phyloP scores from a whole-genome alignment of 1,284 basidiomycete genomes.

The Moesziomyces parantarcticus region DNA sequence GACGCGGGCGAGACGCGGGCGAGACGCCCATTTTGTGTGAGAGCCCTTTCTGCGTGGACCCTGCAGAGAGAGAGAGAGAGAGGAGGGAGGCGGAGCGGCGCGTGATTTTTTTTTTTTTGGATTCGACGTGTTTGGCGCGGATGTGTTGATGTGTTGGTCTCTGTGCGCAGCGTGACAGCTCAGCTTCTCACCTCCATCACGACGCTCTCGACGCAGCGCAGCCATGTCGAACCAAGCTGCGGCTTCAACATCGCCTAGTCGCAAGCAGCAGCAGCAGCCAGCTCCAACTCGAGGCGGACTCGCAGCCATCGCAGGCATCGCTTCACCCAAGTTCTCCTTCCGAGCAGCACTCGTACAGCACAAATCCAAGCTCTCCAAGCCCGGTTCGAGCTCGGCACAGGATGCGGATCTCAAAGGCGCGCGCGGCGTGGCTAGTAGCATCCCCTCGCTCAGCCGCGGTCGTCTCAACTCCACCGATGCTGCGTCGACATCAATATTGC shows the following conservation, averaged over 20 bases:
- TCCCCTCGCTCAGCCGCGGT: slow-evolving; percentile 20
- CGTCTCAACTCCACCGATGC: slow-evolving; percentile 23
- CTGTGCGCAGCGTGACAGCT: slow-evolving; percentile 1
- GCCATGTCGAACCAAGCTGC: slow-evolving; percentile 19
- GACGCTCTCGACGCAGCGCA: slow-evolving; percentile 1
- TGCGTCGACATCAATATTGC: slow-evolving; percentile 6
- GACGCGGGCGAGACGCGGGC: too few relatives aligned
- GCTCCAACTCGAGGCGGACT: not conserved
- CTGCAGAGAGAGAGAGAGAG: too few relatives aligned
- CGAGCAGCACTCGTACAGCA: slow-evolving; percentile 30
- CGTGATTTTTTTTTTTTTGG: slow-evolving; percentile 5
- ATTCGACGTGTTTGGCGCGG: slow-evolving; percentile 10
- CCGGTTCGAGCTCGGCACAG: slow-evolving; percentile 8
- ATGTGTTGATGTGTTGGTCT: slow-evolving; percentile 42
- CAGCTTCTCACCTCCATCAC: slow-evolving; percentile 13
- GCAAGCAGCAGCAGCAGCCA: slow-evolving; percentile 15
- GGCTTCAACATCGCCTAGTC: slow-evolving; percentile 20
- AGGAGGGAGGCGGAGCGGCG: too few relatives aligned
- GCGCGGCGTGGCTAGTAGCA: slow-evolving; percentile 18
- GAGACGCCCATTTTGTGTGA: too few relatives aligned
- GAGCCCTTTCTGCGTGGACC: too few relatives aligned
- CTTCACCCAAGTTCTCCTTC: slow-evolving; percentile 45
- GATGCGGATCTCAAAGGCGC: slow-evolving; percentile 8
- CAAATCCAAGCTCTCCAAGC: slow-evolving; percentile 18
- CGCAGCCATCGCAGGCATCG: slow-evolving; percentile 12